Evolutionary conservation across 148 eudicot species (phyloP), one percentile per base, ranked within the genome.

Genomic region (Chenopodium formosanum): DNA sequence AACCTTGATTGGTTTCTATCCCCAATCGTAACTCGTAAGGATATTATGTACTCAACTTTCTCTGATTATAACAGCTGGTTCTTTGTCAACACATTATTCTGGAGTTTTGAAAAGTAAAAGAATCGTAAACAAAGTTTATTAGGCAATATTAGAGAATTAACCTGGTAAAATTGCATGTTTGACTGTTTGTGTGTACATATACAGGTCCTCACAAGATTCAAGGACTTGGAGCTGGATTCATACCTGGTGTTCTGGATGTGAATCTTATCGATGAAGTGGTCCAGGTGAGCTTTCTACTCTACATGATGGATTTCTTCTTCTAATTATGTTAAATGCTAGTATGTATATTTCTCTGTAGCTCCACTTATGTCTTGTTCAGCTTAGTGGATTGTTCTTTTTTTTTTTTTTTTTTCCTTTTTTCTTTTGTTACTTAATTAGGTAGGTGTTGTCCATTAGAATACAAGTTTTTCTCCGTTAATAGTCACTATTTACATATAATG

Each of bases 211-310:
- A 93, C 81, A 91, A 90, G 87, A 93, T 93, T 73, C 97, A 93
- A 82, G 97, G 97, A 79, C 86, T 93, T 81, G 97, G 97, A 70
- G 94, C 97, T 82, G 97, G 97, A 83, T 91, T 93, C 84, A 78
- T 91, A 71, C 97, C 97, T 37, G 91, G 89, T 37, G 90, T 89
- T 79, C 79, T 93, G 83, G 93, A 91, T 22, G 89, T 87, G 12
- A 74, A 62, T 77, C 64, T 90, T 44, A 83, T 93, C 72, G 93
- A 93, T 86, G 97, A 93, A 89, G 93, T 91, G 63, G 79, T 93
- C 80, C 92, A 91, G 82, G 94, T 90, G 90, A 88, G 89, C 80
- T 70, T 70, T 78, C 8, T 9, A 22, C 17, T 76, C 10, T 32
- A 52, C 29, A 63, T 75, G 27, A 46, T 74, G 62, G 1, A 40